phyloP scores from a whole-genome alignment of 805 yeast species.

The Myxozyma neglecta region DNA sequence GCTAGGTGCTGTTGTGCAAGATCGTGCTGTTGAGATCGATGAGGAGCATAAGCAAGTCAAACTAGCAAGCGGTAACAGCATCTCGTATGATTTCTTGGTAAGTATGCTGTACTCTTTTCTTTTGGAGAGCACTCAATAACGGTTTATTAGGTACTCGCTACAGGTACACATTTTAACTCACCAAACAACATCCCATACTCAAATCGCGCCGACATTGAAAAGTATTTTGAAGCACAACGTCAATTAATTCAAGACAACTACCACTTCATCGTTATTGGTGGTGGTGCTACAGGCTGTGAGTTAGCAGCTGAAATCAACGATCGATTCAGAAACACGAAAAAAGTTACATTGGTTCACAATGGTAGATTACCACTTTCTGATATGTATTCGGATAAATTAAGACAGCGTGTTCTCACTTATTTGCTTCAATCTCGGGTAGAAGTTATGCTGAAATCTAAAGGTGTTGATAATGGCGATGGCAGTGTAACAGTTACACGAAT shows the following conservation, averaged over 20 bases:
- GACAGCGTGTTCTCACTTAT: conserved; percentile 22
- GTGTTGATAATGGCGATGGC: conserved; percentile 16
- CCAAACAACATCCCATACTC: conserved; percentile 9
- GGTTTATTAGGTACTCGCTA: conserved; percentile 20
- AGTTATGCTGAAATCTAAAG: conserved; percentile 22
- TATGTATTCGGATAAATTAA: conserved; percentile 11
- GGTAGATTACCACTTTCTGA: conserved; percentile 28
- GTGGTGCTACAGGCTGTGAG: conserved; percentile 56
- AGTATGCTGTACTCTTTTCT: background rate
- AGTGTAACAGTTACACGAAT: conserved; percentile 8
- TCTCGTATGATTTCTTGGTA: conserved; percentile 20
- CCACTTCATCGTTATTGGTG: conserved; percentile 51
- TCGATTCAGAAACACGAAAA: conserved; percentile 41
- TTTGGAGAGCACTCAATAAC: background rate
- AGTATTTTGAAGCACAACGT: conserved; percentile 15
- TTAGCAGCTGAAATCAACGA: conserved; percentile 50
- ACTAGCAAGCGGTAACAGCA: conserved; percentile 6
- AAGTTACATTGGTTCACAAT: conserved; percentile 37
- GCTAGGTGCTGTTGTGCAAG: conserved; percentile 9
- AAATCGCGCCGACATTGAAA: background rate
- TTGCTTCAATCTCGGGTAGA: conserved; percentile 31
- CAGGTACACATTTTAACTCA: conserved; percentile 14
- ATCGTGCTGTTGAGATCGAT: conserved; percentile 8
- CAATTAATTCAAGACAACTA: conserved; percentile 42
- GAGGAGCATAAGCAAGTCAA: conserved; percentile 10